A percentile compares a stretch with the other conserved stretches of the same genome.
phyloP scores from a whole-genome alignment of 371 early-diverging fungal species.

The Lichtheimia corymbifera region DNA sequence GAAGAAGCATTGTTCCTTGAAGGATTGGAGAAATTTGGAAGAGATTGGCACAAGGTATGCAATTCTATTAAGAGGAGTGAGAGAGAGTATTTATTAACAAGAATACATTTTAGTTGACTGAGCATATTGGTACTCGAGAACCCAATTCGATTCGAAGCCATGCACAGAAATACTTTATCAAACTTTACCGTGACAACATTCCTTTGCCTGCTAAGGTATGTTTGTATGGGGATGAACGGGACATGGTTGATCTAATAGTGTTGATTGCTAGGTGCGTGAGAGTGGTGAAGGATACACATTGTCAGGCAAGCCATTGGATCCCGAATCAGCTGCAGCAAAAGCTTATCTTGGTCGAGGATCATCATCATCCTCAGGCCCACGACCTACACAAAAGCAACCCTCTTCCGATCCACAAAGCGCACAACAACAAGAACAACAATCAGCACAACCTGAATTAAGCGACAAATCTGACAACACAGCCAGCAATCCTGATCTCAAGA shows the following conservation, averaged over 20 bases:
- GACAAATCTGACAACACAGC: neutral
- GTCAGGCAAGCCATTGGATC: slow-evolving; percentile 85
- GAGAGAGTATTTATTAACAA: no score
- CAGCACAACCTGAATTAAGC: neutral
- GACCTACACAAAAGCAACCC: neutral
- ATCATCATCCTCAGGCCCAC: neutral
- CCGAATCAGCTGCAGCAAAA: slow-evolving; percentile 82
- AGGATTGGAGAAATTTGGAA: slow-evolving; percentile 77
- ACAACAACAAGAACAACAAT: neutral
- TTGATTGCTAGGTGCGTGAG: slow-evolving; percentile 56
- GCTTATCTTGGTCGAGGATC: slow-evolving; percentile 62
- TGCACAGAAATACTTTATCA: slow-evolving; percentile 91
- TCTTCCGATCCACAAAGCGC: neutral
- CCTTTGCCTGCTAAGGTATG: slow-evolving; percentile 77
- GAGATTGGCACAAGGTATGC: slow-evolving; percentile 76
- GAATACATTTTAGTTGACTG: slow-evolving; percentile 51
- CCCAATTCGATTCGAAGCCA: slow-evolving; percentile 84
- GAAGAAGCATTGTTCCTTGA: slow-evolving; percentile 77
- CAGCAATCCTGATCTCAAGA: neutral
- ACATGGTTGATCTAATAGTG: neutral
- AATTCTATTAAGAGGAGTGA: neutral
- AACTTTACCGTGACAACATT: slow-evolving; percentile 77
- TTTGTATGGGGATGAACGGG: no score
- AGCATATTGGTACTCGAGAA: slow-evolving; percentile 77
- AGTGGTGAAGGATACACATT: slow-evolving; percentile 87